Conservation (phyloP, 2,329 filamentous ascomycete species). For the Hymenotorrendiella dingleyae region DNA sequence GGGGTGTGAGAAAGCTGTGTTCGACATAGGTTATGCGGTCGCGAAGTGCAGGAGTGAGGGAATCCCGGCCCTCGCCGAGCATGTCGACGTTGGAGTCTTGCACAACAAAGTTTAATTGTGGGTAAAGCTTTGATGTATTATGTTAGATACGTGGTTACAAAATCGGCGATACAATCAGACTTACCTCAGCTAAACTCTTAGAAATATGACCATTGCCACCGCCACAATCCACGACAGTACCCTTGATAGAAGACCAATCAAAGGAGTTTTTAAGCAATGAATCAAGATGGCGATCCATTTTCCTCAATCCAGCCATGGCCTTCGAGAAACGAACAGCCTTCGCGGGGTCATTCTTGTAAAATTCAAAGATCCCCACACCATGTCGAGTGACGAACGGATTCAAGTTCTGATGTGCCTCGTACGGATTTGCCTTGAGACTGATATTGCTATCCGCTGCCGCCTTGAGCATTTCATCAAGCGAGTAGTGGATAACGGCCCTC, state of each 20-base stretch:
- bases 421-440: conserved; percentile 11
- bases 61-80: conserved; percentile 9
- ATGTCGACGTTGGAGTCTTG: conserved; percentile 6
- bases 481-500: conserved; percentile 14
- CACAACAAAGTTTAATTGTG: conserved; percentile 5
- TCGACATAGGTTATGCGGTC: conserved; percentile 3
- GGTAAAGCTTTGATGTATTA: conserved; percentile 1
- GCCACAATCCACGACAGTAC: conserved; percentile 29
- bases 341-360: conserved; percentile 25
- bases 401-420: not conserved
- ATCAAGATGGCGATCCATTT: conserved; percentile 25
- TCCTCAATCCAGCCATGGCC: conserved; percentile 27
- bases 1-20: conserved; percentile 34
- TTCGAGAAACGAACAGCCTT: conserved; percentile 27
- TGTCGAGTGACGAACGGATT: conserved; percentile 3
- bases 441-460: conserved; percentile 23
- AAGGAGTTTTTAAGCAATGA: conserved; percentile 23
- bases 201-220: conserved; percentile 26
- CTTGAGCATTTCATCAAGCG: conserved; percentile 28
- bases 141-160: conserved; percentile 6
- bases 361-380: conserved; percentile 25
- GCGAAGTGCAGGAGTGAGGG: not conserved
- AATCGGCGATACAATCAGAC: not conserved
- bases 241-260: conserved; percentile 23
- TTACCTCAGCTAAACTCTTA: conserved; percentile 23